These are phyloP conservation scores for Incumbomyces delicatus DNA, from an alignment of 2,329 filamentous ascomycete genomes.

Conservation along the genomic window DNA sequence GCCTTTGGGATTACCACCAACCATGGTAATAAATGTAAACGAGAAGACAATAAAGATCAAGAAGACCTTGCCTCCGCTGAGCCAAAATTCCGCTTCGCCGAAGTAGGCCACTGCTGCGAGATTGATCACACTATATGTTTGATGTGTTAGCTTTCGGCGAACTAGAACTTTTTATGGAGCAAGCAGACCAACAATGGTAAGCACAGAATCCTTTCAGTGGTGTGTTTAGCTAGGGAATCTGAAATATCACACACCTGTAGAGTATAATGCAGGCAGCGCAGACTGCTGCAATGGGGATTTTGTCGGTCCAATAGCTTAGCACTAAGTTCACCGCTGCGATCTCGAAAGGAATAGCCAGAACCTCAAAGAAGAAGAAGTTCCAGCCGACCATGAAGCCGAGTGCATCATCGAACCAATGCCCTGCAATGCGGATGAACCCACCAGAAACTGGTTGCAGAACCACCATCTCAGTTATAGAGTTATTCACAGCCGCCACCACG, in stretches of 20 bases:
- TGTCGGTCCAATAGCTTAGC: slow-evolving; percentile 29
- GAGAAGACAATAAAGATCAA: slow-evolving; percentile 56
- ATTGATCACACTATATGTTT: background rate
- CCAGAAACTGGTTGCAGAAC: slow-evolving; percentile 33
- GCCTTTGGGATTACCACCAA: slow-evolving; percentile 63
- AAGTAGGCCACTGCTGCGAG: no score
- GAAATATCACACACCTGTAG: no score
- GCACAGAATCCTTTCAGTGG: no score
- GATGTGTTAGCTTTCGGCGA: no score
- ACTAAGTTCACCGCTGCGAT: slow-evolving; percentile 32
- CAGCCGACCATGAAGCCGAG: slow-evolving; percentile 35
- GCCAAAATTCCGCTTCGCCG: no score
- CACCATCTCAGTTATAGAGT: slow-evolving; percentile 36
- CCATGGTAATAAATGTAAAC: slow-evolving; percentile 67
- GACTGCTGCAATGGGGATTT: slow-evolving; percentile 28
- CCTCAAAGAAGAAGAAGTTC: slow-evolving; percentile 28
- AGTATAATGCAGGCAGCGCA: no score
- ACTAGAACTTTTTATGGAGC: no score
- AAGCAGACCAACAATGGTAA: no score
- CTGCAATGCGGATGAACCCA: slow-evolving; percentile 31
- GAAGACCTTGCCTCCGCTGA: slow-evolving; percentile 38
- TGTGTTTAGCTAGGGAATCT: no score
- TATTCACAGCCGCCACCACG: slow-evolving; percentile 28
- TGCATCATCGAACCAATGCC: slow-evolving; percentile 37
- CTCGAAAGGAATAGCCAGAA: slow-evolving; percentile 24